Base-by-base conservation (phyloP, 2,329 filamentous ascomycete genomes). In the Ophiostoma novo-ulmi region DNA sequence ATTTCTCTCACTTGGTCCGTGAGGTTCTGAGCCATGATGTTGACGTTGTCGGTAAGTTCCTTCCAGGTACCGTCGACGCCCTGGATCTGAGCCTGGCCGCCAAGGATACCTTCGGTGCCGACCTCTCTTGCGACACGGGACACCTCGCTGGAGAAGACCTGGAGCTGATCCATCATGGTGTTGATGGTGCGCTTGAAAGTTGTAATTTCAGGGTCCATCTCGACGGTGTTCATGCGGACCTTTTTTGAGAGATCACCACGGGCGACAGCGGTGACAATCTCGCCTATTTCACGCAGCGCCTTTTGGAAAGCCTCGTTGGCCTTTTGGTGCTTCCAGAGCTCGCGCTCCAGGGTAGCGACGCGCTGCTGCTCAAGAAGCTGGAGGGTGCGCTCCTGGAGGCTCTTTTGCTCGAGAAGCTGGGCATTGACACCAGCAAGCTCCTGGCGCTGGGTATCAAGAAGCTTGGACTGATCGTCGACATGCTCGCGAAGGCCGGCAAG, bases 261-360 rank as follows among this genome's bases (percentile, higher is more conserved):
- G 71, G 94, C 95, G 75, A 98, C 95, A 73, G 94, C 94, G 31
- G 95, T 97, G 77, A 98, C 92, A 76, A 99, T 98, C 78, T 94
- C 95, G 76, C 95, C 95, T 75, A 99, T 98, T 80, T 99, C 95
- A 74, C 94, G 89, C 44, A 99, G 83, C 13, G 95, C 95, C 81
- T 98, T 98, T 79, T 98, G 94, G 86, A 98, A 99, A 76, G 95
- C 96, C 80, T 97, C 89, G 80, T 99, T 99, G 78, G 96, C 95
- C 81, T 97, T 95, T 79, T 97, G 94, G 78, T 97, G 94, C 81
- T 98, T 98, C 84, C 91, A 93, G 72, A 99, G 85, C 80, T 99
- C 95, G 72, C 94, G 88, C 82, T 98, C 94, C 58, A 98, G 85
- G 48, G 92, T 89, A 70, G 92, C 90, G 74, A 98, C 94, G 75